Evolutionary conservation across 1,139 yeast genomes (phyloP).

Genomic region (Candida sp.): DNA sequence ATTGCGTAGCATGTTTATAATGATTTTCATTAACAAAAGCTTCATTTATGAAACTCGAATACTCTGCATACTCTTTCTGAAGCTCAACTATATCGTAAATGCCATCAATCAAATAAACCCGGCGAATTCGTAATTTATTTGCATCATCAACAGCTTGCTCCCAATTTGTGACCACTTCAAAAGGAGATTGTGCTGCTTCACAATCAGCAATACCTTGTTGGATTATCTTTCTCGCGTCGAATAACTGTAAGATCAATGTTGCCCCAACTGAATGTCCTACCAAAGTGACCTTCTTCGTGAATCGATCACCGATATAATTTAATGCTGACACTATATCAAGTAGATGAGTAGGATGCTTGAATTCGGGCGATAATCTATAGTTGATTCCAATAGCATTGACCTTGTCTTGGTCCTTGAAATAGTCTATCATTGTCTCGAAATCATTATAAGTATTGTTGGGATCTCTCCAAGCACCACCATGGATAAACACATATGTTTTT

Average conservation of each 20-base stretch:
- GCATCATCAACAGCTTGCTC: conserved; percentile 1
- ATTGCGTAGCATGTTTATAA: conserved; percentile 21
- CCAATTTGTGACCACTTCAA: conserved; percentile 1
- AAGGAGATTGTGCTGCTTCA: not conserved
- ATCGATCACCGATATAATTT: conserved; percentile 17
- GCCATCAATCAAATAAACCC: conserved; percentile 32
- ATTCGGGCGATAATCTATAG: conserved; percentile 65
- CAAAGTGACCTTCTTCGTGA: conserved; percentile 16
- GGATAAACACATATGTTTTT: conserved; percentile 50
- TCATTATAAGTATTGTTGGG: conserved; percentile 58
- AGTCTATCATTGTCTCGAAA: conserved; percentile 35
- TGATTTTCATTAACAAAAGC: conserved; percentile 25
- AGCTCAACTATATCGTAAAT: conserved; percentile 31
- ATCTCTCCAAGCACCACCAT: conserved; percentile 93
- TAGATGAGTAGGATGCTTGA: conserved; percentile 62
- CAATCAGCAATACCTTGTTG: conserved; percentile 9
- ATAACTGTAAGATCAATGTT: conserved; percentile 57
- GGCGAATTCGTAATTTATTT: conserved; percentile 2
- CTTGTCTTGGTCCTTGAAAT: conserved; percentile 9
- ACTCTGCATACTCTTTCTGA: conserved; percentile 33
- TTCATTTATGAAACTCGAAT: conserved; percentile 26
- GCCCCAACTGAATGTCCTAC: conserved; percentile 89
- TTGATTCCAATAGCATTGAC: conserved; percentile 47
- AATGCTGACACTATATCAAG: conserved; percentile 53
- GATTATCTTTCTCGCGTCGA: conserved; percentile 24